Evolutionary conservation across 768 basidiomycete genomes (phyloP).

Genomic region (Podaxis sp.): DNA sequence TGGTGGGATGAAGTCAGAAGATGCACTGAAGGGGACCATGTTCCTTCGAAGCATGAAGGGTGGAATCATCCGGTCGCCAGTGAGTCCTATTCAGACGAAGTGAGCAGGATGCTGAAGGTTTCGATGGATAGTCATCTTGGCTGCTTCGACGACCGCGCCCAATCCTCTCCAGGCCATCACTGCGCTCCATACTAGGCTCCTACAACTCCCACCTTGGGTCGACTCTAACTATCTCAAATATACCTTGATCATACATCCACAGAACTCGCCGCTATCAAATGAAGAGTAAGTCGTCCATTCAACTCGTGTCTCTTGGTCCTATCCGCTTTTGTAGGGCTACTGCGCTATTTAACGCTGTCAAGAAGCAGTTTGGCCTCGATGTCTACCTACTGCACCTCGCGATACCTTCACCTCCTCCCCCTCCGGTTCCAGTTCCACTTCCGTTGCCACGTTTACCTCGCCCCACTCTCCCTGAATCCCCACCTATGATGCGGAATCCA

Average conservation of each 20-base stretch:
- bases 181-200: constrained; percentile 58
- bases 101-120: constrained; percentile 1
- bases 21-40: constrained; percentile 73
- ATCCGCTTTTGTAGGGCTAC: constrained; percentile 45
- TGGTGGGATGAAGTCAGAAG: constrained; percentile 87
- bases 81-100: constrained; percentile 32
- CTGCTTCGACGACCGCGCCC: constrained; percentile 75
- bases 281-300: constrained; percentile 61
- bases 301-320: not conserved
- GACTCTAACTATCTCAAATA: constrained; percentile 68
- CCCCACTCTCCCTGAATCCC: constrained; percentile 32
- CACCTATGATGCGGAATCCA: constrained; percentile 14
- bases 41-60: constrained; percentile 66
- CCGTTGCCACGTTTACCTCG: constrained; percentile 65
- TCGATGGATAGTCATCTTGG: constrained; percentile 60
- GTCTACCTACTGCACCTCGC: constrained; percentile 63
- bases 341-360: constrained; percentile 81
- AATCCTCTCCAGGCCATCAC: constrained; percentile 81
- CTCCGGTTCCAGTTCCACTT: constrained; percentile 64
- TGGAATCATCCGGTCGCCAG: constrained; percentile 88
- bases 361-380: constrained; percentile 82
- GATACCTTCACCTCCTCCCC: constrained; percentile 58
- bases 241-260: constrained; percentile 74
- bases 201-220: constrained; percentile 79
- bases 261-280: constrained; percentile 61